Conservation (phyloP, 1,139 yeast species). For the Scheffersomyces lignicola region DNA sequence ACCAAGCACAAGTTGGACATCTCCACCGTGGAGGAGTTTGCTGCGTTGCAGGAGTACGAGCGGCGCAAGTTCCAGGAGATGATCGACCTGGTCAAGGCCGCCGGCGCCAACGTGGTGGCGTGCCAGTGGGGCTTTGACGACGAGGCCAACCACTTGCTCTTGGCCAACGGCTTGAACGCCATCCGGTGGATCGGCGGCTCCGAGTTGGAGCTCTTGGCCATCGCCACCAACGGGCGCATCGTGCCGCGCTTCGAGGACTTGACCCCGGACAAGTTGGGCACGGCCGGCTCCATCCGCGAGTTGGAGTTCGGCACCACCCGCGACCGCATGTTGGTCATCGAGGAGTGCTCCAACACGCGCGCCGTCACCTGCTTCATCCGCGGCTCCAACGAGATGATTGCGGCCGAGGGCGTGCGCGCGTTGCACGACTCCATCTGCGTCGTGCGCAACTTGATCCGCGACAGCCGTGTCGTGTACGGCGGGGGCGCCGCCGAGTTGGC, state of each 20-base stretch:
- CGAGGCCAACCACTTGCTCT: slow-evolving; percentile 91
- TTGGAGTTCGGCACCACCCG: slow-evolving; percentile 94
- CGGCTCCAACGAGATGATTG: slow-evolving; percentile 97
- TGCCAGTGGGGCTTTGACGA: slow-evolving; percentile 99
- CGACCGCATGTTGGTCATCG: slow-evolving; percentile 93
- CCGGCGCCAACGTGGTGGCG: slow-evolving; percentile 95
- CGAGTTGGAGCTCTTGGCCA: slow-evolving; percentile 92
- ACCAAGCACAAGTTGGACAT: slow-evolving; percentile 97
- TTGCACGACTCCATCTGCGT: slow-evolving; percentile 96
- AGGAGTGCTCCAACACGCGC: slow-evolving; percentile 82
- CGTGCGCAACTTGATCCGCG: slow-evolving; percentile 91
- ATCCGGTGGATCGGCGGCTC: slow-evolving; percentile 99
- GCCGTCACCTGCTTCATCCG: slow-evolving; percentile 94
- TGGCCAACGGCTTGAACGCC: slow-evolving; percentile 88
- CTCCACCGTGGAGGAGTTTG: slow-evolving; percentile 87
- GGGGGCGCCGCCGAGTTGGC: slow-evolving; percentile 98
- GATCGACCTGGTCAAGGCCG: slow-evolving; percentile 80
- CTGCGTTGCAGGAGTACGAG: slow-evolving; percentile 87
- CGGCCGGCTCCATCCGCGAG: slow-evolving; percentile 83
- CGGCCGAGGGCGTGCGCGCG: slow-evolving; percentile 95
- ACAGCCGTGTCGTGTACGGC: slow-evolving; percentile 92
- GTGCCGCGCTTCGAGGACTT: slow-evolving; percentile 97
- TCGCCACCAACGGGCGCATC: slow-evolving; percentile 95
- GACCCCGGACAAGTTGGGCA: slow-evolving; percentile 77
- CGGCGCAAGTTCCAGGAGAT: slow-evolving; percentile 86